phyloP scores from a whole-genome alignment of 192 early-diverging fungal species.

The Entophlyctis luteolus region DNA sequence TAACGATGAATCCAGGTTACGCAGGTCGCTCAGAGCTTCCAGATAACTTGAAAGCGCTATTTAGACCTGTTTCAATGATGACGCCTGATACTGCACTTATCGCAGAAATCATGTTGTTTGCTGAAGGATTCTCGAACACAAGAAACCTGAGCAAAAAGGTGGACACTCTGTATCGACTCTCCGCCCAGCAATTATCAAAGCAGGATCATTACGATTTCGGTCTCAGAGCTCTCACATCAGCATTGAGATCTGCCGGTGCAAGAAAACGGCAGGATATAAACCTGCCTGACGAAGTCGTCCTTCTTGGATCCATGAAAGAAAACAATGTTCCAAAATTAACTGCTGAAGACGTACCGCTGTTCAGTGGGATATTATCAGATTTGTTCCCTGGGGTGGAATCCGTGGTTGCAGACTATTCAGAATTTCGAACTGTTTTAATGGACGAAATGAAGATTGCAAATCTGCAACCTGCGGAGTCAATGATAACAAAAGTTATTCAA shows the following conservation, averaged over 20 bases:
- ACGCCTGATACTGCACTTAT: slow-evolving; percentile 58
- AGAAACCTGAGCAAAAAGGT: slow-evolving; percentile 52
- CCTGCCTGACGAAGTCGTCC: slow-evolving; percentile 51
- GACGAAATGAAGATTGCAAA: slow-evolving; percentile 50
- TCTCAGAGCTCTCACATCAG: slow-evolving; percentile 51
- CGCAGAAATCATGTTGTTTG: slow-evolving; percentile 64
- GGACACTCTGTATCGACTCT: slow-evolving; percentile 56
- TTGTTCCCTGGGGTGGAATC: slow-evolving; percentile 57
- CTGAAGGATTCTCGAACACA: slow-evolving; percentile 61
- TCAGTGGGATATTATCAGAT: slow-evolving; percentile 54
- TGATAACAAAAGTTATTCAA: slow-evolving; percentile 53
- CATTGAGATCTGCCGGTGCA: slow-evolving; percentile 45
- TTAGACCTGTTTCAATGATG: slow-evolving; percentile 63
- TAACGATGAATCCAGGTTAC: slow-evolving; percentile 61
- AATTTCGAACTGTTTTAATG: slow-evolving; percentile 41
- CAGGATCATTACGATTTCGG: slow-evolving; percentile 65
- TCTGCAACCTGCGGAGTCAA: slow-evolving; percentile 39
- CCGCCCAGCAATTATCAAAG: slow-evolving; percentile 59
- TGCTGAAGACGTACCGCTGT: slow-evolving; percentile 59
- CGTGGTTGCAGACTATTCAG: slow-evolving; percentile 44
- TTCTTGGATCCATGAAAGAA: slow-evolving; percentile 51
- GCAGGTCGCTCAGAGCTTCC: slow-evolving; percentile 56
- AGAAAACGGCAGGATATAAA: slow-evolving; percentile 45
- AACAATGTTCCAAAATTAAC: slow-evolving; percentile 60
- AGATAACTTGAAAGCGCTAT: slow-evolving; percentile 57